Evolutionary conservation across 2,329 filamentous ascomycete species (phyloP).

Genomic region (Arthrinium puccinioides): DNA sequence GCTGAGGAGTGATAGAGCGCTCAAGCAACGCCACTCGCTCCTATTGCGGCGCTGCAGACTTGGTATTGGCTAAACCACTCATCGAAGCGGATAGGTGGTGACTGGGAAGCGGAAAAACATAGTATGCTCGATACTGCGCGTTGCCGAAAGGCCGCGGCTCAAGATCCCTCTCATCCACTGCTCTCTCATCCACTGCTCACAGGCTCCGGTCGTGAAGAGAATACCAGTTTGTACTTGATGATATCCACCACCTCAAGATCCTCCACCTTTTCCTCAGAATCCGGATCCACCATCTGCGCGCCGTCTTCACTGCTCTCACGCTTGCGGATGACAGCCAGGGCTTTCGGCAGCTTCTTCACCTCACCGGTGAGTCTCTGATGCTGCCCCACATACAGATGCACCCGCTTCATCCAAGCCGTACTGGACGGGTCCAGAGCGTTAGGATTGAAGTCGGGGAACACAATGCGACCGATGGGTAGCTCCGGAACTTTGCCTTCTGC

Average conservation of each 20-base stretch:
- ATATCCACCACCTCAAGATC: slow-evolving; percentile 82
- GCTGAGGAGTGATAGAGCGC: too few relatives aligned
- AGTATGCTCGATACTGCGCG: too few relatives aligned
- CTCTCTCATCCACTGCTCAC: slow-evolving; percentile 44
- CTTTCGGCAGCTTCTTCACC: slow-evolving; percentile 75
- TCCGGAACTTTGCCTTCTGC: slow-evolving; percentile 22
- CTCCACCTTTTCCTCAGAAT: slow-evolving; percentile 24
- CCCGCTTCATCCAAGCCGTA: slow-evolving; percentile 80
- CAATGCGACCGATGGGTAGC: slow-evolving; percentile 61
- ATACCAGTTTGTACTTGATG: slow-evolving; percentile 79
- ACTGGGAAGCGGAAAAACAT: too few relatives aligned
- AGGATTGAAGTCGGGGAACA: slow-evolving; percentile 68
- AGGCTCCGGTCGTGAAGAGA: slow-evolving; percentile 78
- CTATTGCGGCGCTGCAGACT: too few relatives aligned
- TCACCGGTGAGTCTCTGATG: slow-evolving; percentile 87
- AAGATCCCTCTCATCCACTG: too few relatives aligned
- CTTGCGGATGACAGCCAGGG: slow-evolving; percentile 70
- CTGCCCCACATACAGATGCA: slow-evolving; percentile 80
- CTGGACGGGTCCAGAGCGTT: slow-evolving; percentile 38
- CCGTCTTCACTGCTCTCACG: slow-evolving; percentile 27
- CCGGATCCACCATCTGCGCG: slow-evolving; percentile 38
- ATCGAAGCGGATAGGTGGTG: too few relatives aligned
- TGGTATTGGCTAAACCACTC: too few relatives aligned
- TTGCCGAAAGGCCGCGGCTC: too few relatives aligned
- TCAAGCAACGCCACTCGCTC: too few relatives aligned